Base-by-base conservation (phyloP, 129 eudicot species). In the Ambrosia trifida region DNA sequence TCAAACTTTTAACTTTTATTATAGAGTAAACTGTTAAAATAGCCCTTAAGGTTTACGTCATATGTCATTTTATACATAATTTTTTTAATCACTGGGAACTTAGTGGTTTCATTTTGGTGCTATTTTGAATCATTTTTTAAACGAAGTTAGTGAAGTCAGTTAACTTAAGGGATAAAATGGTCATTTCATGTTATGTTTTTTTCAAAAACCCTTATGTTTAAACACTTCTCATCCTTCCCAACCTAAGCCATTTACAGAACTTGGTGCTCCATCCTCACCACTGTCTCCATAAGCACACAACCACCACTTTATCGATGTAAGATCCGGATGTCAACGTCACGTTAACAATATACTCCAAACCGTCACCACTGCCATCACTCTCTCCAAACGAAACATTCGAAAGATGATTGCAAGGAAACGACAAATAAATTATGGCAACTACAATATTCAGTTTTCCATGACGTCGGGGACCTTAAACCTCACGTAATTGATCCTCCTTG, bases 401-500 rank as follows among this genome's bases (percentile, higher is more conserved):
- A 5, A 76, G 79, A 19, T 80, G 85, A 24, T 81, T 78, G 41
- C 76, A 88, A 2, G 84, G 90, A 52, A 89, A 89, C 19, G 90
- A 94, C 73, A 71, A 18, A 8, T 85, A 82, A 61, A 89, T 74
- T 64, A 83, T 87, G 66, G 86, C 90, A 76, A 89, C 88, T 49
- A 84, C 94, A 28, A 86, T 78, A 75, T 84, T 84, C 62, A 74
- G 58, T 71, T 89, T 86, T 1, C 76, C 79, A 89, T 83, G 47
- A 89, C 58, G 76, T 89, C 88, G 62, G 86, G 81, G 3, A 72
- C 87, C 80, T 72, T 80, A 64, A 89, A 79, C 68, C 86, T 80
- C 13, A 78, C 85, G 79, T 82, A 89, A 71, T 86, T 89, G 12
- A 86, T 88, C 80, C 85, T 81, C 82, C 81, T 72, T 32, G 97